These are phyloP conservation scores for Penicillium angulare DNA, from an alignment of 495 filamentous ascomycete species.

Conservation along the genomic window DNA sequence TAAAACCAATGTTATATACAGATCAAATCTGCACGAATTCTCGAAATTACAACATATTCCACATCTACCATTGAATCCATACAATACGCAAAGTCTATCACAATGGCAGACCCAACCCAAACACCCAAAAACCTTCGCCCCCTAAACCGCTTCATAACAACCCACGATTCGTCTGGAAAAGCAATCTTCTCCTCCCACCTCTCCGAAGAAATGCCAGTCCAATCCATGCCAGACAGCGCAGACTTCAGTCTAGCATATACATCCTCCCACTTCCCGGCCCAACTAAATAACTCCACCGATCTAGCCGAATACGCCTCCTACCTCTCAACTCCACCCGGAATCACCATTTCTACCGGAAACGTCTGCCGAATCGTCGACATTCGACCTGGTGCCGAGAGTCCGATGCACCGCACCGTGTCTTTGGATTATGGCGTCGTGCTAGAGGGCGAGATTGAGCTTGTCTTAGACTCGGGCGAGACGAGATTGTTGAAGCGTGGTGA, in stretches of 20 bases:
- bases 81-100: neutral
- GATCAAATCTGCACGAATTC: neutral
- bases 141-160: conserved; percentile 40
- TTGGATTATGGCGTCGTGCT: conserved; percentile 74
- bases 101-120: conserved; percentile 13
- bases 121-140: conserved; percentile 30
- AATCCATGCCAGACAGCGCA: conserved; percentile 24
- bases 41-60: too few species aligned
- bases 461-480: conserved; percentile 60
- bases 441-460: conserved; percentile 71
- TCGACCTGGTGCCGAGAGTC: conserved; percentile 58
- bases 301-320: conserved; percentile 30
- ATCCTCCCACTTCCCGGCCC: conserved; percentile 53
- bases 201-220: conserved; percentile 18
- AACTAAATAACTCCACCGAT: conserved; percentile 49
- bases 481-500: conserved; percentile 66
- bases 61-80: neutral
- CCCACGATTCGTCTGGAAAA: conserved; percentile 29
- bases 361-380: conserved; percentile 59
- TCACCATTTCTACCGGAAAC: conserved; percentile 50
- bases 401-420: conserved; percentile 69
- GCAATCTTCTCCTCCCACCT: conserved; percentile 34
- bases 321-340: conserved; percentile 44
- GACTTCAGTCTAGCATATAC: conserved; percentile 44
- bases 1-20: neutral